A percentile compares a stretch with the other conserved stretches of the same genome.
These are phyloP conservation scores for Linanthus parryae DNA, from an alignment of 148 eudicot genomes.

Conservation along the genomic window DNA sequence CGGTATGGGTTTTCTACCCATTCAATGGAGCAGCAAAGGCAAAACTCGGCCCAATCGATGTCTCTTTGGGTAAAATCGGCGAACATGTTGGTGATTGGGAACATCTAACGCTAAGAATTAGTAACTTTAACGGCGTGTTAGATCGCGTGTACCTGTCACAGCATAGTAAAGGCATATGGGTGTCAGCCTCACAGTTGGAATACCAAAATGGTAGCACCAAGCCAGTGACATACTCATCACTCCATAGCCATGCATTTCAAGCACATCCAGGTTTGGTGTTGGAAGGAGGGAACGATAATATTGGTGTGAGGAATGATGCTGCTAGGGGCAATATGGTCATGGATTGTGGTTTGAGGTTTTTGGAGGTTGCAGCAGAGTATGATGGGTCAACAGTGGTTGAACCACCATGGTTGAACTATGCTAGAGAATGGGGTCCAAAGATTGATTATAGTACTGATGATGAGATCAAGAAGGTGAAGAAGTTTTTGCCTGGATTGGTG, in stretches of 20 bases:
- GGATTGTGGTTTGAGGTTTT: conserved; percentile 7
- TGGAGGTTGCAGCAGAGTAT: conserved; percentile 16
- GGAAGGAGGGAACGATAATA: conserved; percentile 9
- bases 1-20: conserved; percentile 28
- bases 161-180: conserved; percentile 21
- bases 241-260: conserved; percentile 16
- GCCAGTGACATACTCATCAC: conserved; percentile 15
- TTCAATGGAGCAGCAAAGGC: conserved; percentile 22
- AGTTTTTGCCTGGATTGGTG: conserved; percentile 7
- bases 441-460: conserved; percentile 8
- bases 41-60: conserved; percentile 9
- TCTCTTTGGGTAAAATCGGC: conserved; percentile 17
- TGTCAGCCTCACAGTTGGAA: conserved; percentile 13
- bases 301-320: conserved; percentile 15
- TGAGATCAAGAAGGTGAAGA: conserved; percentile 14
- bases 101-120: conserved; percentile 22
- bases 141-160: conserved; percentile 18
- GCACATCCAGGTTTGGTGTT: conserved; percentile 11
- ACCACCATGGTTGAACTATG: conserved; percentile 23
- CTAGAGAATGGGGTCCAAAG: conserved; percentile 21
- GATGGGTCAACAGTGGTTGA: conserved; percentile 13
- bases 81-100: conserved; percentile 32
- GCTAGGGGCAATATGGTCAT: conserved; percentile 10
- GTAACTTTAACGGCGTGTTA: conserved; percentile 20
- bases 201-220: conserved; percentile 14